Evolutionary conservation across 345 rosid genomes (phyloP).

Genomic region (Pistacia atlantica): DNA sequence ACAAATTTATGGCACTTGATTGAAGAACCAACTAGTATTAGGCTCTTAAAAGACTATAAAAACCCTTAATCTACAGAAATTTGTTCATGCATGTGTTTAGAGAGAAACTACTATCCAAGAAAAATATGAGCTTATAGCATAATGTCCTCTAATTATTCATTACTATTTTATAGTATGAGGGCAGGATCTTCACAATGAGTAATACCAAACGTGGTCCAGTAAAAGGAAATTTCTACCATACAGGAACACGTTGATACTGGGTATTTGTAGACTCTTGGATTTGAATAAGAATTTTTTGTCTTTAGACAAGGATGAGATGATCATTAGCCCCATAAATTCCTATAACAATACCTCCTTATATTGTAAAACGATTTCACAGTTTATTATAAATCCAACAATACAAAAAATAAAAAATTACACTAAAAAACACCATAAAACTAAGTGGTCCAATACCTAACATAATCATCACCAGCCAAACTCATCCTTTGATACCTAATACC

Average conservation of each 20-base stretch:
- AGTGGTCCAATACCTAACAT: background rate
- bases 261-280: background rate
- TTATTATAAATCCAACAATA: background rate
- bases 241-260: background rate
- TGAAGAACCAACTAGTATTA: background rate
- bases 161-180: background rate
- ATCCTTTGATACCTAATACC: background rate
- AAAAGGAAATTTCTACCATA: background rate
- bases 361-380: background rate
- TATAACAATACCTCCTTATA: background rate
- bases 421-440: background rate
- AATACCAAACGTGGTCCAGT: background rate
- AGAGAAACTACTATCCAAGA: background rate
- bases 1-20: background rate
- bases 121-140: background rate
- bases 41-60: slow-evolving; percentile 1
- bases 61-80: background rate
- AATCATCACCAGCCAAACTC: background rate
- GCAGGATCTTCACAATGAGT: background rate
- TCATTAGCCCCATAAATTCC: background rate
- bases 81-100: background rate
- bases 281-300: background rate
- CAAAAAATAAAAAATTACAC: background rate
- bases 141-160: background rate
- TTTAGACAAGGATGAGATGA: background rate